Base-by-base conservation (phyloP, 2,329 filamentous ascomycete species). In the Aspergillus ochraceus region DNA sequence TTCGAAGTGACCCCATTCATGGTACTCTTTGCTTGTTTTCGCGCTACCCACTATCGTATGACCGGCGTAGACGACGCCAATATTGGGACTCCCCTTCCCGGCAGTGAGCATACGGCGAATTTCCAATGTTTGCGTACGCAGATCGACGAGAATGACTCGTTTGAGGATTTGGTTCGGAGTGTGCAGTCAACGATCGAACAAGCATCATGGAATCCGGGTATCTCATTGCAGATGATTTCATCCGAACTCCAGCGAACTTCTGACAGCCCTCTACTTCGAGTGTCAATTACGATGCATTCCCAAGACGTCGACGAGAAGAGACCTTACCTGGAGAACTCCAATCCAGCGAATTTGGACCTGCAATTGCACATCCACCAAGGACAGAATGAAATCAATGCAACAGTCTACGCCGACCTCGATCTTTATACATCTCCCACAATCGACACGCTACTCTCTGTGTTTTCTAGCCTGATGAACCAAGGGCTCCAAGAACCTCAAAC, bases 1-100 rank as follows among this genome's bases (percentile, higher is more conserved):
- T n/a, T 29, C n/a, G 19, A 47, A 9, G 24, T 49, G 11, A 60
- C 58, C 4, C 54, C 58, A 2, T 57, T 57, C 11, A 14, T 29
- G n/a, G 45, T 54, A 11, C 14, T 60, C 2, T 19, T 60, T 9
- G 49, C 58, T 8, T 30, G 19, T 5, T 60, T 57, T n/a, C 49
- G 58, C 20, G 58, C 58, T 6, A 49, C 58, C 6, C 58, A 60
- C 50, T 60, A 60, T 45, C 54, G 58, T 8, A 49, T 60, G 39
- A 60, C 58, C 5, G 32, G 50, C 6, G 49, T 29, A 10, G 20
- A 26, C 6, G 58, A 60, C 17, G 49, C 52, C n/a, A 57, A 50
- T 20, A 57, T 54, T 17, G 58, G 58, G 12, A 55, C 36, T 24
- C 49, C 45, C 6, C 12, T 55, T 32, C 24, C 57, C 1, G 29